Percentiles rank a stretch among this genome's conserved stretches.
These are phyloP conservation scores for Pneumocystis canis DNA, from an alignment of 1,139 yeast species.

Conservation along the genomic window DNA sequence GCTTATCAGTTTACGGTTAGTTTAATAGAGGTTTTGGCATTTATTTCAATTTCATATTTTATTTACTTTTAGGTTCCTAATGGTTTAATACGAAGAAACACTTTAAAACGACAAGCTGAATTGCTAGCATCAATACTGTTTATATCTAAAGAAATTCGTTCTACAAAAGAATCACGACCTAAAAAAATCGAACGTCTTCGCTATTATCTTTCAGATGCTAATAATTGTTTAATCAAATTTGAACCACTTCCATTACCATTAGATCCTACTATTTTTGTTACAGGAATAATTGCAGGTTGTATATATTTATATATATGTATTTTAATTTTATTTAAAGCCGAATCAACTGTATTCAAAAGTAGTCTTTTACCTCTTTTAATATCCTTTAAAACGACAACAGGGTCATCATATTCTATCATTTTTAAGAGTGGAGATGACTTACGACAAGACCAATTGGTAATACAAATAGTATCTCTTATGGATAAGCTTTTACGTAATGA, in stretches of 20 bases:
- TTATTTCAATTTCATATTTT: neutral
- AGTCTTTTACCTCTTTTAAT: slow-evolving; percentile 78
- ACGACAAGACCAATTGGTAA: slow-evolving; percentile 88
- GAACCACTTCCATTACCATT: slow-evolving; percentile 55
- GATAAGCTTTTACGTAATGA: slow-evolving; percentile 78
- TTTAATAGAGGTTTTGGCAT: slow-evolving; percentile 16
- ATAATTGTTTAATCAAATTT: slow-evolving; percentile 29
- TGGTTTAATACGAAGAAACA: slow-evolving; percentile 20
- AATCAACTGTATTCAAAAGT: slow-evolving; percentile 76
- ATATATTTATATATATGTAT: neutral
- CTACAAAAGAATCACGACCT: slow-evolving; percentile 40
- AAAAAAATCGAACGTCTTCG: slow-evolving; percentile 37
- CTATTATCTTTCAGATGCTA: slow-evolving; percentile 26
- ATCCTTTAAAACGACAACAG: slow-evolving; percentile 50
- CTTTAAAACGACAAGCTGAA: slow-evolving; percentile 31
- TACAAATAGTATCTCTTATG: slow-evolving; percentile 83
- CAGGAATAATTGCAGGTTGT: slow-evolving; percentile 37
- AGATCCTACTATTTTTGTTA: slow-evolving; percentile 50
- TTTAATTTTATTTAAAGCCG: slow-evolving; percentile 26
- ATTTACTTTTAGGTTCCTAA: slow-evolving; percentile 14
- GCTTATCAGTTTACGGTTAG: slow-evolving; percentile 23
- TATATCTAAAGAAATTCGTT: slow-evolving; percentile 32
- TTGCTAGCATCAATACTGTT: slow-evolving; percentile 32
- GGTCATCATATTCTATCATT: slow-evolving; percentile 60
- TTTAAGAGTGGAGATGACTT: slow-evolving; percentile 93